phyloP scores from a whole-genome alignment of 805 yeast genomes.

The Jamesozyma jinghongensis region DNA sequence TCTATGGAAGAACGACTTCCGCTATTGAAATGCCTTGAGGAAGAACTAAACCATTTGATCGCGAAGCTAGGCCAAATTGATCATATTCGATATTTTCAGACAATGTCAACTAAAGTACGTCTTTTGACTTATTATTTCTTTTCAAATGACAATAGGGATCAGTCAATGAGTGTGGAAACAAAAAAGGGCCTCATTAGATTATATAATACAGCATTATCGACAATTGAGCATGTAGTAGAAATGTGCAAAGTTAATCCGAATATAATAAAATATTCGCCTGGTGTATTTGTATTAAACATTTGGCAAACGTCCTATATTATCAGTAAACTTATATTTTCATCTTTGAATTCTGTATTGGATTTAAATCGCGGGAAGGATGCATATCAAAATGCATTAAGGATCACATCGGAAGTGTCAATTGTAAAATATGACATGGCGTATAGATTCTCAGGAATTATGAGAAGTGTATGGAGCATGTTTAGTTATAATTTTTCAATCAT shows the following conservation, averaged over 20 bases:
- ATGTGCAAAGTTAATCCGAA: constrained; percentile 45
- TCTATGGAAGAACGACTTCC: not conserved
- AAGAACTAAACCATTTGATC: not conserved
- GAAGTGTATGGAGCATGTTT: constrained; percentile 84
- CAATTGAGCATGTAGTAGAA: constrained; percentile 54
- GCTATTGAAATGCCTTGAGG: not conserved
- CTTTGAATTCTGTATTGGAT: constrained; percentile 59
- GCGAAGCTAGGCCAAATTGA: not conserved
- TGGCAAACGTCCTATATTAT: constrained; percentile 90
- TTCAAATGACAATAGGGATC: not conserved
- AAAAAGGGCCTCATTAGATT: not conserved
- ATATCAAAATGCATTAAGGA: constrained; percentile 53
- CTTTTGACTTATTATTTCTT: not conserved
- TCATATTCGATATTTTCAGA: not conserved
- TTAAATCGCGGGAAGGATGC: constrained; percentile 58
- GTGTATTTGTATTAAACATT: constrained; percentile 64
- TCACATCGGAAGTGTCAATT: constrained; percentile 70
- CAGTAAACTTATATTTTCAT: constrained; percentile 66
- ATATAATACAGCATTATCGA: constrained; percentile 66
- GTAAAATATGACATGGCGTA: constrained; percentile 86
- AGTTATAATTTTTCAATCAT: constrained; percentile 44
- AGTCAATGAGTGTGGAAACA: no score
- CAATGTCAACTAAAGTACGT: not conserved
- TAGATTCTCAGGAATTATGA: constrained; percentile 85
- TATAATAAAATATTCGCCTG: constrained; percentile 71